Evolutionary conservation across 1,284 basidiomycete genomes (phyloP).

Genomic region (Wolfiporia cocos): DNA sequence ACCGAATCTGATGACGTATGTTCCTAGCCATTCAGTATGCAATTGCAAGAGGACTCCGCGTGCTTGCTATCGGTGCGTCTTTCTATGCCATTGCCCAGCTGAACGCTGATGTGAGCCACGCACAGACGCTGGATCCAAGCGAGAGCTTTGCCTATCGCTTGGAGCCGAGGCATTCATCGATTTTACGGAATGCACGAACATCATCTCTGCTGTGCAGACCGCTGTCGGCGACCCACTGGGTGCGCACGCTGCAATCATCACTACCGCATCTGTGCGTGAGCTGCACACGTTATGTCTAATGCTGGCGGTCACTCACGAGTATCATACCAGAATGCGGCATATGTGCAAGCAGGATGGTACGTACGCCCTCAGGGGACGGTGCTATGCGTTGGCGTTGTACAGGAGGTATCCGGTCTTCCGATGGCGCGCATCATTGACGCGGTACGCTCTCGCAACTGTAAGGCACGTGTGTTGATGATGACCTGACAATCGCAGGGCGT

Average conservation of each 20-base stretch:
- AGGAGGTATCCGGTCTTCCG: constrained; percentile 52
- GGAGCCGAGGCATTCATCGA: constrained; percentile 72
- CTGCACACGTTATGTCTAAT: constrained; percentile 9
- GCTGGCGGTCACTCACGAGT: background rate
- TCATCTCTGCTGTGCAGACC: constrained; percentile 47
- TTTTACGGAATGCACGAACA: constrained; percentile 48
- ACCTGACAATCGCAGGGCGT: no score
- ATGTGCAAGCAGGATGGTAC: constrained; percentile 68
- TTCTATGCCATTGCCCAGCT: background rate
- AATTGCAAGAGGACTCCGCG: constrained; percentile 55
- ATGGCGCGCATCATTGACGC: constrained; percentile 77
- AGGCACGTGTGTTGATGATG: no score
- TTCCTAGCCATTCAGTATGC: constrained; percentile 60
- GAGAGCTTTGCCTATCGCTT: constrained; percentile 46
- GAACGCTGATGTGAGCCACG: background rate
- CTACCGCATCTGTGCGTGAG: constrained; percentile 30
- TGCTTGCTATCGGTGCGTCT: constrained; percentile 57
- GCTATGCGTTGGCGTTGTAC: constrained; percentile 67
- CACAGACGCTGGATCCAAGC: constrained; percentile 64
- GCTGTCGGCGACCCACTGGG: constrained; percentile 56
- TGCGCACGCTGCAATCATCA: constrained; percentile 60
- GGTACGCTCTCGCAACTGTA: no score
- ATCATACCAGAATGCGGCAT: constrained; percentile 42
- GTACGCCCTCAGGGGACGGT: constrained; percentile 57
- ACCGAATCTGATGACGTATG: background rate